Percentiles rank a stretch among this genome's conserved stretches.
phyloP scores from a whole-genome alignment of 306 rosid genomes.

The Heteromeles arbutifolia region DNA sequence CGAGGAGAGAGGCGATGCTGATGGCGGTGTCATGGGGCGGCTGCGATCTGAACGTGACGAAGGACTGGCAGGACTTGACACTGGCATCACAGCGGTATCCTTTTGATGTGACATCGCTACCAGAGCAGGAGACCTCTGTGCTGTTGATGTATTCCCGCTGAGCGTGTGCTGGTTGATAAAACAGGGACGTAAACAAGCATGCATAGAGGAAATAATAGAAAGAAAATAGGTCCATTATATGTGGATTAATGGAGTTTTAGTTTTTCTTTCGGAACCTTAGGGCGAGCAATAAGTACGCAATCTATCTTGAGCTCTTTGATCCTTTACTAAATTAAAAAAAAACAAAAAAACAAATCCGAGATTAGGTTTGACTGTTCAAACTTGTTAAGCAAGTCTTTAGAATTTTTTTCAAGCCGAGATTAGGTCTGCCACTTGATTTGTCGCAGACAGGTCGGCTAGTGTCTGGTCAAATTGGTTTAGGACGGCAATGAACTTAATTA shows the following conservation, averaged over 20 bases:
- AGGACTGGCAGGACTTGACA: constrained; percentile 37
- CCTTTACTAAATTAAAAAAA: too few relatives aligned
- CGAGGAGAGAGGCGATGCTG: constrained; percentile 38
- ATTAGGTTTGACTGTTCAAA: background rate
- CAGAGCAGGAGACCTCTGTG: constrained; percentile 22
- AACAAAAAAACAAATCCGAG: too few relatives aligned
- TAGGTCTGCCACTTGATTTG: too few relatives aligned
- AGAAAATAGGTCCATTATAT: constrained; percentile 15
- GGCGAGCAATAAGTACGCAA: too few relatives aligned
- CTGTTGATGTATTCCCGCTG: constrained; percentile 43
- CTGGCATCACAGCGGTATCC: constrained; percentile 41
- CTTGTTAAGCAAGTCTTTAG: too few relatives aligned
- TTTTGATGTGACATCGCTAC: constrained; percentile 29
- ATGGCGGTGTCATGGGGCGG: constrained; percentile 27
- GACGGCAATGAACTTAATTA: too few relatives aligned
- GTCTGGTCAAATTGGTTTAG: too few relatives aligned
- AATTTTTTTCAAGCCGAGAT: too few relatives aligned
- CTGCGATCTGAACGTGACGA: constrained; percentile 29
- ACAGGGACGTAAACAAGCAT: constrained; percentile 8
- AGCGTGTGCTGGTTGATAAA: constrained; percentile 14
- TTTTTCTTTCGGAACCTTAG: too few relatives aligned
- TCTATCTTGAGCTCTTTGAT: too few relatives aligned
- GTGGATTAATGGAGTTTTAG: background rate
- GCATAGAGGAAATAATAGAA: constrained; percentile 8
- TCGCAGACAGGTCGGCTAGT: too few relatives aligned